Evolutionary conservation across 495 filamentous ascomycete genomes (phyloP).

Genomic region (Bacidia rubella): DNA sequence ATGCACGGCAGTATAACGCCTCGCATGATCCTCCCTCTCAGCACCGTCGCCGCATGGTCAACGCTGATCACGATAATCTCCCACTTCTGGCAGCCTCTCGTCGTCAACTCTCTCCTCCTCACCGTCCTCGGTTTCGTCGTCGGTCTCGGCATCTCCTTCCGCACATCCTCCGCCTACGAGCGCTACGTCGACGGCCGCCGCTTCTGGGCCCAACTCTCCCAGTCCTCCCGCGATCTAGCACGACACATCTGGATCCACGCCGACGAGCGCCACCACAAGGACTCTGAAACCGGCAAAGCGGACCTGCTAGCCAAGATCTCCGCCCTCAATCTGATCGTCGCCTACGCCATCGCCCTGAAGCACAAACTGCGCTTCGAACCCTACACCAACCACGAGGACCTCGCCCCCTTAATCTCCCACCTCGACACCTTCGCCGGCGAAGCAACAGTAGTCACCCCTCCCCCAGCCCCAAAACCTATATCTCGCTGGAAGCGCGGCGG

Average conservation of each 20-base stretch:
- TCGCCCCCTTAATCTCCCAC: constrained; percentile 42
- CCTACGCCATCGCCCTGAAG: constrained; percentile 64
- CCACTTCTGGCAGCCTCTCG: constrained; percentile 36
- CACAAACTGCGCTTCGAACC: constrained; percentile 84
- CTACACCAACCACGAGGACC: constrained; percentile 60
- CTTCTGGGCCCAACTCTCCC: constrained; percentile 62
- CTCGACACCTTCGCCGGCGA: constrained; percentile 57
- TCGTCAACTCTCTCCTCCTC: constrained; percentile 56
- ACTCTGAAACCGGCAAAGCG: constrained; percentile 35
- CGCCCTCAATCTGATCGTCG: constrained; percentile 68
- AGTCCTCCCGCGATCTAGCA: constrained; percentile 59
- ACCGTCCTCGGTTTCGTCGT: constrained; percentile 87
- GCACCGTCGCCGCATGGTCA: constrained; percentile 55
- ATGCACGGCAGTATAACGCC: constrained; percentile 72
- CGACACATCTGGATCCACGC: constrained; percentile 70
- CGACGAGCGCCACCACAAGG: constrained; percentile 42
- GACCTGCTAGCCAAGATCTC: constrained; percentile 63
- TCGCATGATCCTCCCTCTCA: constrained; percentile 62
- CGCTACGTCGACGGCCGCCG: constrained; percentile 60
- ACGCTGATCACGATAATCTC: constrained; percentile 53
- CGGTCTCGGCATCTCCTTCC: constrained; percentile 68
- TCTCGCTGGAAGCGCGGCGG: constrained; percentile 48
- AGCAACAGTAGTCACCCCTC: constrained; percentile 35
- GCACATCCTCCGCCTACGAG: constrained; percentile 76
- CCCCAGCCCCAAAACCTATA: constrained; percentile 29